A percentile compares a stretch with the other conserved stretches of the same genome.
These are phyloP conservation scores for Paecilomyces variotii DNA, from an alignment of 2,329 filamentous ascomycete species.

Conservation along the genomic window DNA sequence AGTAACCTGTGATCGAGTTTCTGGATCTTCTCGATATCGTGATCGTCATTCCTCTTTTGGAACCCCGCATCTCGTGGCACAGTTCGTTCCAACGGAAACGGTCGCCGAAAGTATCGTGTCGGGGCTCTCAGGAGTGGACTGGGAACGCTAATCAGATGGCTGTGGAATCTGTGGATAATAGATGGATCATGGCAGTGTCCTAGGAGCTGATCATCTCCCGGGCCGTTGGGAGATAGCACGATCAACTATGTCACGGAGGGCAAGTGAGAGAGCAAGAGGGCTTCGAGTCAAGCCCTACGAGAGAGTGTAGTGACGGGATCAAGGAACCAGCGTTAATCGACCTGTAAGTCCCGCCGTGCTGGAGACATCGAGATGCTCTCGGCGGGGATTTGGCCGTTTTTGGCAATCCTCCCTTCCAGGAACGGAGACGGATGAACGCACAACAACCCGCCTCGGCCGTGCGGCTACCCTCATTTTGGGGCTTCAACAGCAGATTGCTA, in stretches of 20 bases:
- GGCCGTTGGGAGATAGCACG: background rate
- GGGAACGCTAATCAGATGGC: background rate
- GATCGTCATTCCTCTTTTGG: background rate
- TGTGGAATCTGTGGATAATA: background rate
- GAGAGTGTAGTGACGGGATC: background rate
- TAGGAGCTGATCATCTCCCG: background rate
- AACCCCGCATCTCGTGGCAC: background rate
- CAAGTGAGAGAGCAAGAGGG: background rate
- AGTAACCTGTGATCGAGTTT: background rate
- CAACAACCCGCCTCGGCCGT: background rate
- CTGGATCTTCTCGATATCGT: background rate
- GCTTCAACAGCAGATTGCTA: background rate
- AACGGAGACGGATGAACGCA: background rate
- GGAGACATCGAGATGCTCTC: background rate
- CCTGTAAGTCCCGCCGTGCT: background rate
- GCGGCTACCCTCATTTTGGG: background rate
- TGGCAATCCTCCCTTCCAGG: background rate
- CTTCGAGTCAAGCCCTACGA: background rate
- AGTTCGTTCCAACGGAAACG: background rate
- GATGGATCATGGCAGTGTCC: background rate
- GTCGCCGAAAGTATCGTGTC: background rate
- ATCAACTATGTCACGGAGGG: background rate
- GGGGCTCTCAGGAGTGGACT: background rate
- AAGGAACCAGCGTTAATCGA: background rate
- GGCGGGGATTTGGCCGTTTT: background rate